Percentiles rank a stretch among this genome's conserved stretches.
Conservation (phyloP, 2,329 filamentous ascomycete species). For the Aureobasidium pullulans region DNA sequence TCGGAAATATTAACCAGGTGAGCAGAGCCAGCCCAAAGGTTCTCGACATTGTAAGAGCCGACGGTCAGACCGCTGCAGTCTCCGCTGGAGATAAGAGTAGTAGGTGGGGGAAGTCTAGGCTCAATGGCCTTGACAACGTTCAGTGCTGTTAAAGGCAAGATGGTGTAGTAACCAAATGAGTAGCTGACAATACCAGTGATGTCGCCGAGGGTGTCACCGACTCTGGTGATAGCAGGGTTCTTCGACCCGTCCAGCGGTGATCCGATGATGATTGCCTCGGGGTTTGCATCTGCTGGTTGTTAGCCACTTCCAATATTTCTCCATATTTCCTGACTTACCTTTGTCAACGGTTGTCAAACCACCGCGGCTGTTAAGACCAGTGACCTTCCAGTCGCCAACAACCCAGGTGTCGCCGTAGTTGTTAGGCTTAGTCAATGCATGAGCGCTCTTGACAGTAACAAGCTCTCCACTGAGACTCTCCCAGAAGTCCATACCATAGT, state of each 20-base stretch:
- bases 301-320: neutral
- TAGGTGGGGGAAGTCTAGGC: constrained; percentile 43
- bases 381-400: constrained; percentile 55
- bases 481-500: constrained; percentile 67
- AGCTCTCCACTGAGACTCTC: constrained; percentile 61
- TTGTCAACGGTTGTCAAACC: constrained; percentile 55
- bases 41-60: constrained; percentile 64
- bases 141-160: constrained; percentile 56
- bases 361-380: constrained; percentile 55
- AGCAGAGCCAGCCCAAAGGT: constrained; percentile 50
- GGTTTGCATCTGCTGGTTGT: constrained; percentile 52
- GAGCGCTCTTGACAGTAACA: constrained; percentile 54
- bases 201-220: constrained; percentile 58
- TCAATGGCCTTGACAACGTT: constrained; percentile 39
- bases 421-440: constrained; percentile 54
- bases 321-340: neutral
- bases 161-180: constrained; percentile 60
- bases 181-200: constrained; percentile 63
- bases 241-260: constrained; percentile 56
- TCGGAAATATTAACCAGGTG: constrained; percentile 53
- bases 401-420: constrained; percentile 63
- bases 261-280: constrained; percentile 60
- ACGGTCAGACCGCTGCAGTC: constrained; percentile 56
- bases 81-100: constrained; percentile 47
- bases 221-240: constrained; percentile 52